These are phyloP conservation scores for Hamigera avellanea DNA, from an alignment of 495 filamentous ascomycete genomes.

Conservation along the genomic window DNA sequence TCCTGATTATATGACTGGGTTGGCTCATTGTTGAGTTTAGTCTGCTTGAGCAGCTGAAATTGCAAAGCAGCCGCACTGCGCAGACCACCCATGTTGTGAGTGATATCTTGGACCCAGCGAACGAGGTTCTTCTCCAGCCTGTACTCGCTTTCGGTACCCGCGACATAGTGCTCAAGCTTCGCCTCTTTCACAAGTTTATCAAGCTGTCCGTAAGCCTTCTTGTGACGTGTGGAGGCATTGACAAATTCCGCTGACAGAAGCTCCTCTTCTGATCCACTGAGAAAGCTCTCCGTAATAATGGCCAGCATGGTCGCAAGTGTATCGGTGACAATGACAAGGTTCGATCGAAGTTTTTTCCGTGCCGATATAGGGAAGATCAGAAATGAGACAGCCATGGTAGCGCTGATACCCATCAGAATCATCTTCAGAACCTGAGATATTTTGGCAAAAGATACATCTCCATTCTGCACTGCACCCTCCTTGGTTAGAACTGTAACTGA, in stretches of 20 bases:
- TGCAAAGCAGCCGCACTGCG: slow-evolving; percentile 83
- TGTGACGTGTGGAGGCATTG: slow-evolving; percentile 55
- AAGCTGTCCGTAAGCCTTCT: slow-evolving; percentile 56
- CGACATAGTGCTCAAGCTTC: slow-evolving; percentile 79
- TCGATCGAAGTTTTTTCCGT: slow-evolving; percentile 58
- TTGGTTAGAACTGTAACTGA: slow-evolving; percentile 90
- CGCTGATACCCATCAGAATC: slow-evolving; percentile 72
- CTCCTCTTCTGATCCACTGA: slow-evolving; percentile 75
- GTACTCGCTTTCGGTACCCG: slow-evolving; percentile 76
- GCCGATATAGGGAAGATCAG: slow-evolving; percentile 74
- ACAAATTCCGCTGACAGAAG: slow-evolving; percentile 50
- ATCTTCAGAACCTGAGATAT: slow-evolving; percentile 84
- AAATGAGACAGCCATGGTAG: slow-evolving; percentile 66
- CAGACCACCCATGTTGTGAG: slow-evolving; percentile 84
- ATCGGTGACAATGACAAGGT: slow-evolving; percentile 63
- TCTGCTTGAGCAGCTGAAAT: slow-evolving; percentile 66
- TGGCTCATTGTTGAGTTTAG: slow-evolving; percentile 17
- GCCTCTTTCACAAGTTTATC: slow-evolving; percentile 76
- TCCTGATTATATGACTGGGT: slow-evolving; percentile 5
- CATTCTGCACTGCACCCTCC: slow-evolving; percentile 75
- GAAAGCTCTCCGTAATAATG: slow-evolving; percentile 73
- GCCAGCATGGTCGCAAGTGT: slow-evolving; percentile 71
- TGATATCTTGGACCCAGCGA: slow-evolving; percentile 73
- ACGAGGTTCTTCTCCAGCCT: slow-evolving; percentile 67
- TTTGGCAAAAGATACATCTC: slow-evolving; percentile 69